A percentile compares a stretch with the other conserved stretches of the same genome.
phyloP scores from a whole-genome alignment of 1,284 basidiomycete species.

The Ustilago nuda region DNA sequence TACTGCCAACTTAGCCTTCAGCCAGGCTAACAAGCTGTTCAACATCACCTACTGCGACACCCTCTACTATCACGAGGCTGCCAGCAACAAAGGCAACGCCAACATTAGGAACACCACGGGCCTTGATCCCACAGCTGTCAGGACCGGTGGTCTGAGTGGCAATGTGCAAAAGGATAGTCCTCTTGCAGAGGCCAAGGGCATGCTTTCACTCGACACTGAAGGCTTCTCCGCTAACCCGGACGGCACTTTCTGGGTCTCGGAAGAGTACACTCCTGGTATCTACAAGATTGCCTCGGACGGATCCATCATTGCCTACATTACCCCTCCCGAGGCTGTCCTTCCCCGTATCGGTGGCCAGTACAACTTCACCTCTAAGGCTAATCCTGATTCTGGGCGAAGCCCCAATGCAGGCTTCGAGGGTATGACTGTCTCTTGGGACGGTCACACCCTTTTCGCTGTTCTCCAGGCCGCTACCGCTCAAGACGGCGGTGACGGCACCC shows the following conservation, averaged over 20 bases:
- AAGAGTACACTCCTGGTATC: constrained; percentile 80
- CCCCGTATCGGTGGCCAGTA: constrained; percentile 72
- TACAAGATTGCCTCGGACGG: constrained; percentile 74
- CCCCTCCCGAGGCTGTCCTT: constrained; percentile 75
- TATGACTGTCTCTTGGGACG: constrained; percentile 74
- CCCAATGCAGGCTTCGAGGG: constrained; percentile 76
- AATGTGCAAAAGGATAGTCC: constrained; percentile 45
- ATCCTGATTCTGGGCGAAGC: constrained; percentile 71
- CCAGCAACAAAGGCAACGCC: neutral
- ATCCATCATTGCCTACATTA: constrained; percentile 74
- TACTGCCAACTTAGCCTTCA: constrained; percentile 73
- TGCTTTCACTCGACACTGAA: constrained; percentile 75
- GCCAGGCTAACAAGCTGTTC: constrained; percentile 74
- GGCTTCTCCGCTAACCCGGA: constrained; percentile 75
- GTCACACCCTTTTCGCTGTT: constrained; percentile 75
- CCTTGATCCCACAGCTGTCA: constrained; percentile 74
- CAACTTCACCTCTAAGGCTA: constrained; percentile 74
- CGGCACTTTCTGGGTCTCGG: constrained; percentile 72
- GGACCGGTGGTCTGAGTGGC: constrained; percentile 67
- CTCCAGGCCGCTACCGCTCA: constrained; percentile 77
- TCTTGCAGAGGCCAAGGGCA: constrained; percentile 67
- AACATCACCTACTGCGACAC: constrained; percentile 74
- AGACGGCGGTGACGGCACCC: constrained; percentile 71
- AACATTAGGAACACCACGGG: constrained; percentile 73
- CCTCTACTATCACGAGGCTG: constrained; percentile 73